Percentiles rank a stretch among this genome's conserved stretches.
phyloP scores from a whole-genome alignment of 2,329 filamentous ascomycete genomes.

The Tolypocladium endophyticum region DNA sequence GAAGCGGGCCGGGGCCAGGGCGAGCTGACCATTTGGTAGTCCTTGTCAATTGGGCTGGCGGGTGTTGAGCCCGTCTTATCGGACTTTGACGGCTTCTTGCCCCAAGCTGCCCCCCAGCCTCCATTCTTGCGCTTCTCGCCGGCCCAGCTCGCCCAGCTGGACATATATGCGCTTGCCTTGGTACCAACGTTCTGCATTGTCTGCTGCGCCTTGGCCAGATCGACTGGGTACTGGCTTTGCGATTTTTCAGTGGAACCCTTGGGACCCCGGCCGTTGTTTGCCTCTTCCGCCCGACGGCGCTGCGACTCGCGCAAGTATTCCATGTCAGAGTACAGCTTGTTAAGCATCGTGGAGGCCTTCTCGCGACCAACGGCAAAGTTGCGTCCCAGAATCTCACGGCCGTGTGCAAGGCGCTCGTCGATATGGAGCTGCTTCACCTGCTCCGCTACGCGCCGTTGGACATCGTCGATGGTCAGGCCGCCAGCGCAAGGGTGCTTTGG shows the following conservation, averaged over 20 bases:
- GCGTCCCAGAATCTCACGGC: constrained; percentile 75
- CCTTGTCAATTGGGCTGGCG: constrained; percentile 25
- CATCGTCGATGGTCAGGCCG: constrained; percentile 85
- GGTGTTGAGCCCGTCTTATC: constrained; percentile 21
- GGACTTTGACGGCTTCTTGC: constrained; percentile 20
- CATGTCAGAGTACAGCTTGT: constrained; percentile 82
- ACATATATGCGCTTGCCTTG: constrained; percentile 54
- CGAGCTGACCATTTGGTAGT: constrained; percentile 24
- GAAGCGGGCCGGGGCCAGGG: constrained; percentile 16
- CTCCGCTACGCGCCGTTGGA: constrained; percentile 79
- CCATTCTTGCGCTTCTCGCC: constrained; percentile 61
- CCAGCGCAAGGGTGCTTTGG: constrained; percentile 90
- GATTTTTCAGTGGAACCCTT: constrained; percentile 4
- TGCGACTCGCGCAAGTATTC: constrained; percentile 48
- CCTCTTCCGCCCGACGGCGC: constrained; percentile 29
- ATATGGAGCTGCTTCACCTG: constrained; percentile 91
- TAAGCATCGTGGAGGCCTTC: constrained; percentile 79
- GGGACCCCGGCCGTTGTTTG: constrained; percentile 8
- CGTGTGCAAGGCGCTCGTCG: constrained; percentile 78
- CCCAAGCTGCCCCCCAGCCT: constrained; percentile 33
- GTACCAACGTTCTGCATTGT: constrained; percentile 37
- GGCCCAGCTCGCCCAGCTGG: constrained; percentile 60
- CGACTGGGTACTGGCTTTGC: constrained; percentile 9
- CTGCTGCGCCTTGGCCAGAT: constrained; percentile 31
- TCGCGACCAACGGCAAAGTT: constrained; percentile 82